Evolutionary conservation across 768 basidiomycete genomes (phyloP).

Genomic region (Pilatotrama ljubarskyi): DNA sequence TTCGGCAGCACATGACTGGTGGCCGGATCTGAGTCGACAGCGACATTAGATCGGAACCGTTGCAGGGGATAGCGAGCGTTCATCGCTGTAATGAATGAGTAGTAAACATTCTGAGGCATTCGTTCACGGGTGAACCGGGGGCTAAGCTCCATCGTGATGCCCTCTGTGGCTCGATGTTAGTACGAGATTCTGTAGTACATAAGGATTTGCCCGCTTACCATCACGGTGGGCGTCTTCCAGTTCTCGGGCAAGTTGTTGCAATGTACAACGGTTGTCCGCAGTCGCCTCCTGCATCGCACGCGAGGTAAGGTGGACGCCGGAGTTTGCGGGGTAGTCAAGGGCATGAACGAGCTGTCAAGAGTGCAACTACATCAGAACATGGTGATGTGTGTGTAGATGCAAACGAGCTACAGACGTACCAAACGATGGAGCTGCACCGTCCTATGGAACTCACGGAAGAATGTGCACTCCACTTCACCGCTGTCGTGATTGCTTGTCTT

Average conservation of each 20-base stretch:
- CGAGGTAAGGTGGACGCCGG: neutral
- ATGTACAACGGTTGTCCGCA: neutral
- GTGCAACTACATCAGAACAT: neutral
- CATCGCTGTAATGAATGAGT: no score
- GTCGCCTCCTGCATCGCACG: neutral
- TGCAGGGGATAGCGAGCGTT: neutral
- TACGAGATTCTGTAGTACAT: neutral
- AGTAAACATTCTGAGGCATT: no score
- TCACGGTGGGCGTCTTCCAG: neutral
- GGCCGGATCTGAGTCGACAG: neutral
- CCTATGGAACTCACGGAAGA: constrained; percentile 29
- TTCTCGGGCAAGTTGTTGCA: neutral
- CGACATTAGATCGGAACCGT: neutral
- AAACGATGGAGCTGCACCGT: constrained; percentile 9
- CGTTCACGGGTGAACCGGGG: no score
- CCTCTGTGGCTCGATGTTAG: neutral
- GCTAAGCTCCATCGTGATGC: no score
- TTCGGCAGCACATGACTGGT: neutral
- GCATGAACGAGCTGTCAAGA: neutral
- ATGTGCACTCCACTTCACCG: constrained; percentile 32
- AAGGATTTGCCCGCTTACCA: neutral
- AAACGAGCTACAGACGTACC: constrained; percentile 10
- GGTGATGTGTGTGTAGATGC: neutral
- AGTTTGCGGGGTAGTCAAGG: neutral
- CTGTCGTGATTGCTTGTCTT: constrained; percentile 28